A percentile compares a stretch with the other conserved stretches of the same genome.
These are phyloP conservation scores for Salix dunnii DNA, from an alignment of 345 rosid genomes.

Conservation along the genomic window DNA sequence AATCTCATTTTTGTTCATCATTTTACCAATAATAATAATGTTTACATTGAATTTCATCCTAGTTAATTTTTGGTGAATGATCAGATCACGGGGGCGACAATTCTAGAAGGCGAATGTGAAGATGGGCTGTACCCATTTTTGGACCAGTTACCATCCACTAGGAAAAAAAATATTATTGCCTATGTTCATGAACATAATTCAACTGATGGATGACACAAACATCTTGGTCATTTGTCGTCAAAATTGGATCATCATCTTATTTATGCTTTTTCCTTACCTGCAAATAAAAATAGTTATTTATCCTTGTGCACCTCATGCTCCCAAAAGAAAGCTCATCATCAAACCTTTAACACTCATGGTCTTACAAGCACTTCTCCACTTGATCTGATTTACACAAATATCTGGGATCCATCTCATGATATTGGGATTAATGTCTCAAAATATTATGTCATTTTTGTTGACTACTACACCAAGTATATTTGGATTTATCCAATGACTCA, in stretches of 20 bases:
- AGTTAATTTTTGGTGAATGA: neutral
- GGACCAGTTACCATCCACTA: neutral
- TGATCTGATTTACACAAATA: no score
- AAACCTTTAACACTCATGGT: neutral
- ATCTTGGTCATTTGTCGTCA: neutral
- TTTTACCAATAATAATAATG: neutral
- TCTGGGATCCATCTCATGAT: neutral
- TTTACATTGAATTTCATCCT: neutral
- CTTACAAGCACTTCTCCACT: neutral
- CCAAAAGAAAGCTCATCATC: neutral
- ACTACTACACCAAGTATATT: neutral
- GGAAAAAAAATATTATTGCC: neutral
- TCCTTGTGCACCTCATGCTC: neutral
- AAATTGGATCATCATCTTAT: neutral
- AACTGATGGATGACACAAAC: neutral
- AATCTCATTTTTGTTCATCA: neutral
- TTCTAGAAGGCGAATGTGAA: no score
- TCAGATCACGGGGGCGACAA: no score
- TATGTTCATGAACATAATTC: neutral
- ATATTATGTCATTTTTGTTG: neutral
- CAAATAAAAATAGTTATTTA: no score
- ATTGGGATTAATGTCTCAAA: neutral
- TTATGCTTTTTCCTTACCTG: no score
- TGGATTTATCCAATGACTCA: neutral
- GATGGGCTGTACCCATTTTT: neutral